Evolutionary conservation across 2,329 filamentous ascomycete species (phyloP).

Genomic region (Talaromyces piceae): DNA sequence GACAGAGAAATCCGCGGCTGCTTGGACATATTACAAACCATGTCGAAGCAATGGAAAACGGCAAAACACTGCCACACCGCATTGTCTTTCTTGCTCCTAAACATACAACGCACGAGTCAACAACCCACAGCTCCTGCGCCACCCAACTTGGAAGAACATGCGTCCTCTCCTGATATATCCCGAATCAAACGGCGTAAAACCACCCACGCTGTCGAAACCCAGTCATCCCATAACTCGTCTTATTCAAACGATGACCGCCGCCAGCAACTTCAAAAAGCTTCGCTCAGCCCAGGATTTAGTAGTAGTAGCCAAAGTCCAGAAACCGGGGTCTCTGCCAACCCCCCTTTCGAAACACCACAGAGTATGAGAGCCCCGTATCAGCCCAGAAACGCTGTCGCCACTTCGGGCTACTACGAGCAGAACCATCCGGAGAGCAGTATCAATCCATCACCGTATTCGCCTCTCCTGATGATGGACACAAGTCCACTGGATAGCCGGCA

Average conservation of each 20-base stretch:
- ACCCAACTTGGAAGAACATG: background rate
- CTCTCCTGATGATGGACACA: conserved; percentile 11
- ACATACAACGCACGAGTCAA: conserved; percentile 19
- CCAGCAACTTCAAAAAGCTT: background rate
- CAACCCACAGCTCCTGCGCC: background rate
- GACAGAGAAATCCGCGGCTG: conserved; percentile 30
- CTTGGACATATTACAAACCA: conserved; percentile 23
- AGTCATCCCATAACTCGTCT: background rate
- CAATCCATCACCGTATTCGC: background rate
- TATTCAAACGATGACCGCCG: background rate
- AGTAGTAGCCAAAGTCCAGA: background rate
- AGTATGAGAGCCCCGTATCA: background rate
- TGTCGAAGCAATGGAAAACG: conserved; percentile 34
- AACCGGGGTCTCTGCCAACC: background rate
- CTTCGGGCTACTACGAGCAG: background rate
- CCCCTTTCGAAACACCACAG: background rate
- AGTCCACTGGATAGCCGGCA: conserved; percentile 8
- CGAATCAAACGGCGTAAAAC: conserved; percentile 2
- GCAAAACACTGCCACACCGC: conserved; percentile 33
- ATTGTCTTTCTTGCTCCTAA: conserved; percentile 25
- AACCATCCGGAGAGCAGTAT: background rate
- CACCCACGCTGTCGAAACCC: background rate
- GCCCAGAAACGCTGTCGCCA: background rate
- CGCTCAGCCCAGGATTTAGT: background rate
- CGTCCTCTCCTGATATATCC: background rate